These are phyloP conservation scores for Orbilia brochopaga DNA, from an alignment of 2,329 filamentous ascomycete genomes.

Conservation along the genomic window DNA sequence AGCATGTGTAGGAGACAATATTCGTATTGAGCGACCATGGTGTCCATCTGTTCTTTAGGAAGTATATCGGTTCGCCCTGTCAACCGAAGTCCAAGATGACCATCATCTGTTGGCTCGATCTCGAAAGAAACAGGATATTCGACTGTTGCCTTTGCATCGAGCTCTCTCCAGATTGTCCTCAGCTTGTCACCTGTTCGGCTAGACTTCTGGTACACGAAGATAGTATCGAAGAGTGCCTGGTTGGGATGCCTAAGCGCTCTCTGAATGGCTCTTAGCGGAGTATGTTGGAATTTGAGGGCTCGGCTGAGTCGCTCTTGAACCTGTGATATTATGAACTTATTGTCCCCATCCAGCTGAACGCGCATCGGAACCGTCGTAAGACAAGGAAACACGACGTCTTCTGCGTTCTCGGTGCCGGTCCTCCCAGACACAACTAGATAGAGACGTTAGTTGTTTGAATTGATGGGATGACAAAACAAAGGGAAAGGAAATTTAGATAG, in stretches of 20 bases:
- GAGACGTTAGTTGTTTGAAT: slow-evolving; percentile 13
- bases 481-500: not conserved
- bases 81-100: slow-evolving; percentile 67
- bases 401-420: slow-evolving; percentile 65
- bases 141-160: slow-evolving; percentile 71
- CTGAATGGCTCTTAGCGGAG: slow-evolving; percentile 74
- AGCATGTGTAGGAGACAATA: slow-evolving; percentile 68
- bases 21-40: slow-evolving; percentile 76
- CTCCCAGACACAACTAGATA: slow-evolving; percentile 76
- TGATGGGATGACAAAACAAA: not conserved
- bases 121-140: slow-evolving; percentile 80
- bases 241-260: slow-evolving; percentile 71
- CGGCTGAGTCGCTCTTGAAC: slow-evolving; percentile 71
- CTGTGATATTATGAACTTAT: slow-evolving; percentile 65
- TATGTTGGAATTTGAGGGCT: slow-evolving; percentile 73
- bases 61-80: slow-evolving; percentile 71
- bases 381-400: slow-evolving; percentile 73
- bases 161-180: slow-evolving; percentile 64
- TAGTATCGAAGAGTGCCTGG: slow-evolving; percentile 76
- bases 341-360: slow-evolving; percentile 64
- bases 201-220: slow-evolving; percentile 80
- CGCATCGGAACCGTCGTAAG: slow-evolving; percentile 79
- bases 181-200: slow-evolving; percentile 52
- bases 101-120: slow-evolving; percentile 65
- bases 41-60: slow-evolving; percentile 69